Evolutionary conservation across 768 basidiomycete genomes (phyloP), one percentile per base, ranked within the genome.

Genomic region (Cantharellus cinnabarinus): DNA sequence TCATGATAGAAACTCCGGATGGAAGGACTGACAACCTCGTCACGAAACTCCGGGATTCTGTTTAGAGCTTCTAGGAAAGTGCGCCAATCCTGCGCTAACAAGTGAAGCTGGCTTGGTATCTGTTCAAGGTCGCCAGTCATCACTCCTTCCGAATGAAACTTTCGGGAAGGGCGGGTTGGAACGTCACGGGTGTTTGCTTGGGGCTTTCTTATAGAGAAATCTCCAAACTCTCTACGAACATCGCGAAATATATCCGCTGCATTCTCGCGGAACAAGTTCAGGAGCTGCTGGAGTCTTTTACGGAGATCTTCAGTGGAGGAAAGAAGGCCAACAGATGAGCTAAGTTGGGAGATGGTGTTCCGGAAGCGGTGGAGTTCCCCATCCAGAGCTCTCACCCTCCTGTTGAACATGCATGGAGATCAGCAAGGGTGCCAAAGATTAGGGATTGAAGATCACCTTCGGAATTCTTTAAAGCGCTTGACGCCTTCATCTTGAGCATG

Each of bases 291-390:
- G n/a, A 86, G 73, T 4, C 82, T 76, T 62, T 80, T 77, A 2
- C 84, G 79, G 39, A 87, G 76, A 64, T 80, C 77, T 67, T 78
- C 83, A 0, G 82, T 77, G 10, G 83, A 84, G 14, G 83, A 83
- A 3, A 85, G 73, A 59, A 87, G 83, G 4, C 82, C 83, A 20
- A 85, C 81, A 3, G 83, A 85, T 59, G 81, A 82, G 37, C 85
- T 84, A 0, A 87, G 74, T 65, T 84, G 84, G 42, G 83, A 78
- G 34, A 82, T 77, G 7, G 83, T 82, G 64, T 85, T 83, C 41
- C 81, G 78, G 66, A 85, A 85, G 67, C 82, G 84, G 53, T 82
- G 76, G 10, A 87, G 75, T 81, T 84, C 80, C 68, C 76, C 77
- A 68, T 85, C 83, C 7, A 84, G 52, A 35, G 20, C 20, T 29